Percentiles rank a stretch among this genome's conserved stretches.
Conservation (phyloP, 2,329 filamentous ascomycete species). For the Colletotrichum cordylinicola region DNA sequence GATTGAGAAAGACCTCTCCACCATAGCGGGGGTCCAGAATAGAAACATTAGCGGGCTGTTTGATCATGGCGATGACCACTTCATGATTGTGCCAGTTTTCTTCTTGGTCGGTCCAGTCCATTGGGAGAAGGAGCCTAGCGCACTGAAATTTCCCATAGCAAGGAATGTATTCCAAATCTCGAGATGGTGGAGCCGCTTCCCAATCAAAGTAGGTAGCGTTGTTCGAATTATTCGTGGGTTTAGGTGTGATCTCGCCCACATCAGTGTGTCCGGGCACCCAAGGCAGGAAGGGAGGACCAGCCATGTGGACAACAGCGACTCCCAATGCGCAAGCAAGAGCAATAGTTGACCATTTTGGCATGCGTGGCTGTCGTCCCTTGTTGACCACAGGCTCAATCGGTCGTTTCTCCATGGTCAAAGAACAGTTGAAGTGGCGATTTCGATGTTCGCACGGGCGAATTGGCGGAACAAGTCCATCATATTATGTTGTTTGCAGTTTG, state of each 20-base stretch:
- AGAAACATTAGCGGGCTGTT: conserved; percentile 42
- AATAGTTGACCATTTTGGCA: background rate
- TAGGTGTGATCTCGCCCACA: background rate
- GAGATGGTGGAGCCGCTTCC: conserved; percentile 35
- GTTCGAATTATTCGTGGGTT: background rate
- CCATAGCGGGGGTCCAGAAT: conserved; percentile 40
- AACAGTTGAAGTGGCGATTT: background rate
- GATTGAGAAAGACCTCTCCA: conserved; percentile 48
- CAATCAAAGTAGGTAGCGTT: conserved; percentile 36
- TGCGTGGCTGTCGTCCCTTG: background rate
- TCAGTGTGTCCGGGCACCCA: background rate
- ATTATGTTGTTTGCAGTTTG: background rate
- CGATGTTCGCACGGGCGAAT: background rate
- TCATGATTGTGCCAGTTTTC: conserved; percentile 28
- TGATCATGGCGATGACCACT: conserved; percentile 45
- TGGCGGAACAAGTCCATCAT: background rate
- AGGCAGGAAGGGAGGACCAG: background rate
- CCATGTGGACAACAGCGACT: background rate
- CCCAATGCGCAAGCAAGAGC: background rate
- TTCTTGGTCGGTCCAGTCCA: conserved; percentile 40
- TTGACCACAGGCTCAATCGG: background rate
- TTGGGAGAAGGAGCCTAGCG: conserved; percentile 46
- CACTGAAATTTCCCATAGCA: conserved; percentile 46
- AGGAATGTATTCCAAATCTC: conserved; percentile 39
- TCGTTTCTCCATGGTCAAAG: background rate